Evolutionary conservation across 257 asterid genomes (phyloP), one percentile per base, ranked within the genome.

Genomic region (Capsicum pubescens): DNA sequence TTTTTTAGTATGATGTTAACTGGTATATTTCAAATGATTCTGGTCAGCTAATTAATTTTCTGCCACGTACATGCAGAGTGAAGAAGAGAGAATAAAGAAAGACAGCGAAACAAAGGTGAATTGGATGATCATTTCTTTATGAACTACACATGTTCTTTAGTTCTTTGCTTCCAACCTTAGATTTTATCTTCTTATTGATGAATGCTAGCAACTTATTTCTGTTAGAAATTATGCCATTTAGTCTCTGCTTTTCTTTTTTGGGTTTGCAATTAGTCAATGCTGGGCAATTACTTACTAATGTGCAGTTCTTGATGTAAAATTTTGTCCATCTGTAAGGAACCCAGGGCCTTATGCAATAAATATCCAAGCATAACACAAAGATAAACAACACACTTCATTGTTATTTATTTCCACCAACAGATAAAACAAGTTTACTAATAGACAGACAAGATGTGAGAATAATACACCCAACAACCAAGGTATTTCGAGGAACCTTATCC

Each of bases 21-120:
- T 26, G 64, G 82, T 77, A 4, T 54, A 54, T 77, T 44, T 66
- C 50, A 63, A 63, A 61, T 82, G 79, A 42, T 36, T 15, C 42
- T 52, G 79, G 66, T 82, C 17, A 15, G 10, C 66, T 66, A 48
- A 82, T 68, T 66, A 46, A 74, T 83, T 46, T 59, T 50, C 59
- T 80, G 66, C 2, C 8, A 21, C 83, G n/a, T 86, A 42, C 26
- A 80, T 85, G 63, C 94, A 96, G 99, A 92, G 95, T 52, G 98
- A 94, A 91, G 90, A 92, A 79, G 98, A 94, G 90, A 93, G 98
- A 89, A 88, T 90, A 74, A 89, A 90, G 86, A 93, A 91, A 87
- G 95, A 96, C 86, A 87, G 90, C 79, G 84, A 83, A 83, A 14
- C 85, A 68, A 91, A 90, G 97, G 98, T 94, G 82, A 85, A 85